phyloP scores from a whole-genome alignment of 139 green algal species.

The Coelastrella sp. region DNA sequence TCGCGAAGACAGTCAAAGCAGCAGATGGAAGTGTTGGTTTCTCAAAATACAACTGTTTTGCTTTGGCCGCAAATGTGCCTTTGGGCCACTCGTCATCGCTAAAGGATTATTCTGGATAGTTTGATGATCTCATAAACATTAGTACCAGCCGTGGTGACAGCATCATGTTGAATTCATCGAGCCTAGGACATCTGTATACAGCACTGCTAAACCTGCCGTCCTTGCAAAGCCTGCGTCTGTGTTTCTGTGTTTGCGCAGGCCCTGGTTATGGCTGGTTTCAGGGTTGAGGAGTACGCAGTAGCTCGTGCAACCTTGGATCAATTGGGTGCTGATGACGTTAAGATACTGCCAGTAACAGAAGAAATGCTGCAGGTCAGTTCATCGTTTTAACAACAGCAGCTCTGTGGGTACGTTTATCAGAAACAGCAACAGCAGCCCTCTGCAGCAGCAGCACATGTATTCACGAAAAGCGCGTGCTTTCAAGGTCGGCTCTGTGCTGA shows the following conservation, averaged over 20 bases:
- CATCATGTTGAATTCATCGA: too few species aligned
- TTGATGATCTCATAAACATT: neutral
- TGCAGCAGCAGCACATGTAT: too few species aligned
- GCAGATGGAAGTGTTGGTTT: too few species aligned
- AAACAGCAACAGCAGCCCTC: neutral
- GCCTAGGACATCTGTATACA: neutral
- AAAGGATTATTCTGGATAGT: too few species aligned
- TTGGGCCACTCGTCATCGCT: too few species aligned
- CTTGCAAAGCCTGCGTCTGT: neutral
- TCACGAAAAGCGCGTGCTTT: too few species aligned
- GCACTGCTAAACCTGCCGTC: neutral
- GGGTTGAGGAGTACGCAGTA: constrained; percentile 64
- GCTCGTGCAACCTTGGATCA: constrained; percentile 62
- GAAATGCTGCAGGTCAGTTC: constrained; percentile 55
- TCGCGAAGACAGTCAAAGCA: too few species aligned
- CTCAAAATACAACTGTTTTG: too few species aligned
- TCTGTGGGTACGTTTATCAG: too few species aligned
- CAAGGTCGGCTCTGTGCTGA: too few species aligned
- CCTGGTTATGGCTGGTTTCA: constrained; percentile 70
- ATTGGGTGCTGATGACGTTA: constrained; percentile 52
- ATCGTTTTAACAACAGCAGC: neutral
- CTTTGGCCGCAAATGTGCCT: too few species aligned
- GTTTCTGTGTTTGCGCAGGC: constrained; percentile 52
- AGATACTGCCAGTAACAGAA: constrained; percentile 52
- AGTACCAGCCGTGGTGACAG: too few species aligned